Percentiles rank a stretch among this genome's conserved stretches.
Evolutionary conservation across 139 green algal species (phyloP).

Genomic region (Edaphochlamys debaryana): DNA sequence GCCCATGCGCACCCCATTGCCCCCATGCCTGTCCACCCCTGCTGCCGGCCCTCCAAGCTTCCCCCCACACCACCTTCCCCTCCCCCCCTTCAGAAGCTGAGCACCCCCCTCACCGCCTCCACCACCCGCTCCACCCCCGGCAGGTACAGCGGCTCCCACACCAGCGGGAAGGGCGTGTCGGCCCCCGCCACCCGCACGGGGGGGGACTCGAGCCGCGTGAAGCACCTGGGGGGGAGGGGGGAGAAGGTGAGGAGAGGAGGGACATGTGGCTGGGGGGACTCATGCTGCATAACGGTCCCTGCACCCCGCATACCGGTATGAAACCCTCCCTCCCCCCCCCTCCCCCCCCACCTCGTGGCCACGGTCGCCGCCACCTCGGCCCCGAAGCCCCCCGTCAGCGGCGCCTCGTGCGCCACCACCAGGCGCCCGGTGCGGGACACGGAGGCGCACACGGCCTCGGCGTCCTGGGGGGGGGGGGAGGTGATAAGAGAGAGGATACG

Average conservation of each 20-base stretch:
- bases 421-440: conserved; percentile 80
- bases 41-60: too few relatives aligned
- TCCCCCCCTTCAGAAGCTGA: conserved; percentile 32
- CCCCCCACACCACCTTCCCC: too few relatives aligned
- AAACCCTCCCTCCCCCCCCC: not conserved
- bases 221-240: conserved; percentile 13
- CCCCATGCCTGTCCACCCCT: too few relatives aligned
- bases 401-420: conserved; percentile 92
- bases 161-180: conserved; percentile 93
- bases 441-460: conserved; percentile 53
- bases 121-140: conserved; percentile 68
- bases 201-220: conserved; percentile 73
- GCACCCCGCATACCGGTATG: too few relatives aligned
- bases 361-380: conserved; percentile 83
- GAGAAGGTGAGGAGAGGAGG: not conserved
- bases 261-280: not conserved
- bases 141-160: conserved; percentile 84
- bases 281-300: too few relatives aligned
- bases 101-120: conserved; percentile 63
- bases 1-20: too few relatives aligned
- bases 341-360: conserved; percentile 32
- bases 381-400: conserved; percentile 85
- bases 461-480: conserved; percentile 58
- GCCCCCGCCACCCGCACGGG: conserved; percentile 82
- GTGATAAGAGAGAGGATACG: not conserved